These are phyloP conservation scores for Citrus australasica DNA, from an alignment of 345 rosid genomes.

Conservation along the genomic window DNA sequence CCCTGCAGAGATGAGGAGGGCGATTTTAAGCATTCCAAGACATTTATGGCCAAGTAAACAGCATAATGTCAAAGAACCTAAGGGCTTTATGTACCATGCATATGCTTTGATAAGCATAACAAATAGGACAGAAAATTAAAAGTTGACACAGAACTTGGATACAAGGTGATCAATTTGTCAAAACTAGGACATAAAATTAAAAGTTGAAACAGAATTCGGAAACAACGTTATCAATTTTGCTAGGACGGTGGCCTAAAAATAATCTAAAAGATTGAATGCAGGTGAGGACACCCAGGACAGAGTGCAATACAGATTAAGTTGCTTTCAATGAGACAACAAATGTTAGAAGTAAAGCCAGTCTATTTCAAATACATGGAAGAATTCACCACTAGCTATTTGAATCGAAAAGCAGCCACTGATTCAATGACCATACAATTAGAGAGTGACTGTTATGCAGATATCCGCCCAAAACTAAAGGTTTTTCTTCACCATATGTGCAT, in stretches of 20 bases:
- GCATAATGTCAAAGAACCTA: neutral
- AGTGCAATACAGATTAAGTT: neutral
- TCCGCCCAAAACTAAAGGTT: neutral
- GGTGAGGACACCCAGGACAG: neutral
- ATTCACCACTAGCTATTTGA: neutral
- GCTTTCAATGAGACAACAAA: neutral
- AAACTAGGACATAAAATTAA: neutral
- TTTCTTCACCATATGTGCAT: neutral
- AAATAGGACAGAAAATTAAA: neutral
- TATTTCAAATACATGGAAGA: neutral
- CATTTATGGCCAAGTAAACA: neutral
- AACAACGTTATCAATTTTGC: neutral
- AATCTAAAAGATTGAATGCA: neutral
- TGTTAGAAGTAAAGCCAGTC: neutral
- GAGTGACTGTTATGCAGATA: neutral
- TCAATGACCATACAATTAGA: neutral
- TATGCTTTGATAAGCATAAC: neutral
- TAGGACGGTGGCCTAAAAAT: neutral
- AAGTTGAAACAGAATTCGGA: neutral
- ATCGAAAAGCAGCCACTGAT: neutral
- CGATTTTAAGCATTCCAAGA: neutral
- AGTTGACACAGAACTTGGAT: neutral
- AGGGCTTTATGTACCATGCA: neutral
- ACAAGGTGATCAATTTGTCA: neutral
- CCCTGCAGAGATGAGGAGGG: constrained; percentile 49